These are phyloP conservation scores for Rhodomyrtus tomentosa DNA, from an alignment of 345 rosid genomes.

Conservation along the genomic window DNA sequence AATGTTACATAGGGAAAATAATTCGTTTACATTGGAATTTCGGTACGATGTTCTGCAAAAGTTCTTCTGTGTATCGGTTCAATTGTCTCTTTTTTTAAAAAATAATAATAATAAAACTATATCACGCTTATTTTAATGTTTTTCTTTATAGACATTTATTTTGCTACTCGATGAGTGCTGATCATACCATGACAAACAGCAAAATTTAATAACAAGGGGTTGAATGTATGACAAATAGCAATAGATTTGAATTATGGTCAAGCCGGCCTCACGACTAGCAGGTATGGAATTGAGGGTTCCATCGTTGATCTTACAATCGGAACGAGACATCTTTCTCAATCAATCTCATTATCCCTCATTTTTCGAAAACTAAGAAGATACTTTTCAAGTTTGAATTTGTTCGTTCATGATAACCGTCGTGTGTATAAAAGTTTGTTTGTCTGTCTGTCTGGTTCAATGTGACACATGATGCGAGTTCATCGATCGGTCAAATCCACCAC, in stretches of 20 bases:
- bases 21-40: background rate
- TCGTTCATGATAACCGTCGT: no score
- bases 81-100: background rate
- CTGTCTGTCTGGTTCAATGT: background rate
- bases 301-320: background rate
- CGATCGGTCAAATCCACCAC: background rate
- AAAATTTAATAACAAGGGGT: background rate
- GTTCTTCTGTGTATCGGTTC: background rate
- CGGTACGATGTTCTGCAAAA: background rate
- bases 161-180: background rate
- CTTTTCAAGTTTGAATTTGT: no score
- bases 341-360: no score
- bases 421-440: background rate
- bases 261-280: accelerated
- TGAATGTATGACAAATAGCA: background rate
- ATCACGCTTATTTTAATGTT: background rate
- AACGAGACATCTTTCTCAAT: no score
- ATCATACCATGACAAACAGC: background rate
- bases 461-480: background rate
- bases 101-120: background rate
- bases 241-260: background rate
- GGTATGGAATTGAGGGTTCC: background rate
- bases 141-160: background rate
- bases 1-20: background rate
- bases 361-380: no score